Conservation (phyloP, 2,329 filamentous ascomycete species). For the Pseudocercospora vitis region DNA sequence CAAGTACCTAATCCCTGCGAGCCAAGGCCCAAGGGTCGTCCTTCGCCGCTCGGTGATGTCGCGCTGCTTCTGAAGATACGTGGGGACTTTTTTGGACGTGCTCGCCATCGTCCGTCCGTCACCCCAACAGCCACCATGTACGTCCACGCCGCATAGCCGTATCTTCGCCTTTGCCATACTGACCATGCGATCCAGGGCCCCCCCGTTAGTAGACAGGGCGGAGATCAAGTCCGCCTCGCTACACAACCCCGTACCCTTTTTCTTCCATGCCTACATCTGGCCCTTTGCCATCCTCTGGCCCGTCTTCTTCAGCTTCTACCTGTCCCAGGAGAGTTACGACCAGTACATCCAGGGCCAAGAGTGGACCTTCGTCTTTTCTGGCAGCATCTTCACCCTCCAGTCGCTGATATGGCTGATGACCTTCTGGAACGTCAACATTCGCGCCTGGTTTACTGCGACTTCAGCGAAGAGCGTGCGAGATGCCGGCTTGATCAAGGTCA, state of each 20-base stretch:
- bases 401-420: conserved; percentile 91
- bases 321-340: conserved; percentile 79
- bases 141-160: not conserved
- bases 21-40: not conserved
- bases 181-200: conserved; percentile 13
- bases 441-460: conserved; percentile 76
- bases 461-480: conserved; percentile 68
- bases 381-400: conserved; percentile 82
- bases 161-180: not conserved
- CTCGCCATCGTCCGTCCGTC: not conserved
- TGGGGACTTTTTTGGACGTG: conserved; percentile 5
- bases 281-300: conserved; percentile 93
- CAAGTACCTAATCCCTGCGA: too few species aligned
- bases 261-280: conserved; percentile 87
- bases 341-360: conserved; percentile 89
- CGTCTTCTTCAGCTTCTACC: conserved; percentile 82
- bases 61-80: conserved; percentile 10
- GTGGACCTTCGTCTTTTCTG: conserved; percentile 97
- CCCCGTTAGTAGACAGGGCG: conserved; percentile 75
- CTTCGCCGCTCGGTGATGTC: conserved; percentile 4
- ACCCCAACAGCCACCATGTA: conserved; percentile 5
- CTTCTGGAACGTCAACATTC: conserved; percentile 92
- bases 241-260: conserved; percentile 78
- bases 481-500: conserved; percentile 86
- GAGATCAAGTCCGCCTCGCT: conserved; percentile 87